These are phyloP conservation scores for Sphaceloma murrayae DNA, from an alignment of 2,329 filamentous ascomycete species.

Conservation along the genomic window DNA sequence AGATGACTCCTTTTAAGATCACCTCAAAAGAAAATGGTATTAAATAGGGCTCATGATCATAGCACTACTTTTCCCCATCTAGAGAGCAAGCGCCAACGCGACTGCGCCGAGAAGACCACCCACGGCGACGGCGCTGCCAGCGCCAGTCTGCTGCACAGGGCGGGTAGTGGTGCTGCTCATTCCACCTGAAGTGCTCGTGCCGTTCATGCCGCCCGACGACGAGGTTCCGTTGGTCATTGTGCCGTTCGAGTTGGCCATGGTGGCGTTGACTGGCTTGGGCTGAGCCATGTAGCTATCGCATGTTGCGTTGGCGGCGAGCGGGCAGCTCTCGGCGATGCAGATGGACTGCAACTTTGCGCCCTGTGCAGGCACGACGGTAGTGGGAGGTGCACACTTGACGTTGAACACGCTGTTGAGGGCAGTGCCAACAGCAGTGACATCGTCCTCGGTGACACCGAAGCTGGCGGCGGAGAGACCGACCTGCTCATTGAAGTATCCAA, in stretches of 20 bases:
- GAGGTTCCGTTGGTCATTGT: constrained; percentile 12
- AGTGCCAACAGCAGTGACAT: constrained; percentile 41
- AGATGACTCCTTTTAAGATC: too few relatives aligned
- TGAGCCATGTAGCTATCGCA: constrained; percentile 38
- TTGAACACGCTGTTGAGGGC: constrained; percentile 45
- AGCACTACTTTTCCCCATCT: constrained; percentile 1
- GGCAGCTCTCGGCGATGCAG: constrained; percentile 46
- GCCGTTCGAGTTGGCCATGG: constrained; percentile 12
- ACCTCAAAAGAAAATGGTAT: too few relatives aligned
- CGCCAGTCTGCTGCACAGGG: constrained; percentile 9
- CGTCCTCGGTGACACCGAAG: constrained; percentile 48
- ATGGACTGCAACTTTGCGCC: constrained; percentile 45
- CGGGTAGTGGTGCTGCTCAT: constrained; percentile 5
- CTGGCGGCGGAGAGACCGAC: constrained; percentile 48
- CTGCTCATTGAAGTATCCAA: constrained; percentile 52
- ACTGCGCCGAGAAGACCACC: constrained; percentile 11
- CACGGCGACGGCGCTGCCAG: constrained; percentile 2
- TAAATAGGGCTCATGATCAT: too few relatives aligned
- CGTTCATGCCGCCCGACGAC: constrained; percentile 1
- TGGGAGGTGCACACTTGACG: constrained; percentile 41
- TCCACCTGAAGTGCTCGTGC: neutral
- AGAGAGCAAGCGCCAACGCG: constrained; percentile 9
- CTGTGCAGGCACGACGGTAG: constrained; percentile 38
- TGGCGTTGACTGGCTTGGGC: constrained; percentile 19
- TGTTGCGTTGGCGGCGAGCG: constrained; percentile 36